Evolutionary conservation across 371 early-diverging fungal species (phyloP), one percentile per base, ranked within the genome.

Genomic region (Pancytospora philotis): DNA sequence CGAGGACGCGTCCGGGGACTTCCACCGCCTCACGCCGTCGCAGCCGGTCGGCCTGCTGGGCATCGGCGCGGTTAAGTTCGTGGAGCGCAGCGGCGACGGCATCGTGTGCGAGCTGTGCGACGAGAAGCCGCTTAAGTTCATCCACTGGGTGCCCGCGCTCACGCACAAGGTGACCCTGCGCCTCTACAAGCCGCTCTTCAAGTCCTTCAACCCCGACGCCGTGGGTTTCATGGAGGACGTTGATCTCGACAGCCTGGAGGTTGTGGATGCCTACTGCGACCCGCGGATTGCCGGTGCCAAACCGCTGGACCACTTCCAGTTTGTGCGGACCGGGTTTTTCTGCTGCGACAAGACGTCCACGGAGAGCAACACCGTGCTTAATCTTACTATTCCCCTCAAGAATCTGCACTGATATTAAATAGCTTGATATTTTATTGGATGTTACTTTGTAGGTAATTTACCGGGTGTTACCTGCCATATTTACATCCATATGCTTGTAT

Each of bases 141-240:
- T 95, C 80, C 96, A 97, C 77, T 97, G 98, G 98, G 85, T 97
- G 19, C 89, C 88, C 28, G 86, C 89, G 66, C 84, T 87, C 32
- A 81, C 84, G 66, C 63, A 39, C 16, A 73, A 90, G 48, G 85
- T 86, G 62, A 89, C 92, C 79, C 82, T 90, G 31, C 84, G 92
- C 56, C 76, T 90, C 49, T 93, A 90, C 82, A 83, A 84, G 30
- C 83, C 85, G 51, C 84, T 97, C 3, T 97, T 96, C 83, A 83
- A 84, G 67, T 74, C 93, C 89, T 79, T 83, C 84, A 73, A 90
- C 91, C 82, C 95, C 91, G 49, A 81, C 27, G 83, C 82, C 28
- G 90, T 85, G 1, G 95, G 93, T 53, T 95, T 84, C 83, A 76
- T 97, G 72, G 82, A 85, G n/a, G 96, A 95, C 75, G 82, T 93